These are phyloP conservation scores for Endoconidiophora polonica DNA, from an alignment of 2,329 filamentous ascomycete species.

Conservation along the genomic window DNA sequence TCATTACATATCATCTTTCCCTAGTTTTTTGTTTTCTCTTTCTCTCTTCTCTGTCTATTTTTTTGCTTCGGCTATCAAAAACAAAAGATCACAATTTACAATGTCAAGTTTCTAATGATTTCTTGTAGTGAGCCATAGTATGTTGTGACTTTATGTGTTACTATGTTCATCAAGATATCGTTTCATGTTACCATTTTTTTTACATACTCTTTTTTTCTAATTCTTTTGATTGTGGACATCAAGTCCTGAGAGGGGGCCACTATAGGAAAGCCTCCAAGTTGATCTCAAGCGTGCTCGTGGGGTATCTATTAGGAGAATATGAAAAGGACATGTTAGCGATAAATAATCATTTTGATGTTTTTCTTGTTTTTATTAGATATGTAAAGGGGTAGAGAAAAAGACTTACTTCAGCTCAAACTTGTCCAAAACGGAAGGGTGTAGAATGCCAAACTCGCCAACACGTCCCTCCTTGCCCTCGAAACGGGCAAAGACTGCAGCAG, in stretches of 20 bases:
- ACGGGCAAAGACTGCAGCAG: conserved; percentile 67
- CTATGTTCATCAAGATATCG: neutral
- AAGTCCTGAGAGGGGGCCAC: conserved; percentile 15
- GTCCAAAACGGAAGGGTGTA: conserved; percentile 84
- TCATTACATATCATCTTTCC: too few species aligned
- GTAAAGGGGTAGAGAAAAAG: neutral
- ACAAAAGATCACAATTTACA: too few species aligned
- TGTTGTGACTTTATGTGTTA: neutral
- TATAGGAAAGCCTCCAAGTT: conserved; percentile 88
- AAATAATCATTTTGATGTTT: neutral
- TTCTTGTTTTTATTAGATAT: neutral
- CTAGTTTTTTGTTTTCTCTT: neutral
- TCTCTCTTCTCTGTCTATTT: too few species aligned
- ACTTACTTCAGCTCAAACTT: conserved; percentile 74
- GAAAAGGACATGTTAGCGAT: conserved; percentile 1
- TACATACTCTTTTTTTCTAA: conserved; percentile 9
- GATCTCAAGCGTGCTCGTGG: conserved; percentile 84
- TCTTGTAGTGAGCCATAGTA: too few species aligned
- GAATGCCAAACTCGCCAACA: conserved; percentile 82
- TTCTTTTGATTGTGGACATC: conserved; percentile 6
- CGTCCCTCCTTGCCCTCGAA: conserved; percentile 50
- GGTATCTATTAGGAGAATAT: conserved; percentile 42
- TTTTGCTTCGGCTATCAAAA: too few species aligned
- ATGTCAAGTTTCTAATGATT: too few species aligned
- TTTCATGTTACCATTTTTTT: conserved; percentile 12